Percentiles rank a stretch among this genome's conserved stretches.
These are phyloP conservation scores for Hamigera avellanea DNA, from an alignment of 495 filamentous ascomycete genomes.

Conservation along the genomic window DNA sequence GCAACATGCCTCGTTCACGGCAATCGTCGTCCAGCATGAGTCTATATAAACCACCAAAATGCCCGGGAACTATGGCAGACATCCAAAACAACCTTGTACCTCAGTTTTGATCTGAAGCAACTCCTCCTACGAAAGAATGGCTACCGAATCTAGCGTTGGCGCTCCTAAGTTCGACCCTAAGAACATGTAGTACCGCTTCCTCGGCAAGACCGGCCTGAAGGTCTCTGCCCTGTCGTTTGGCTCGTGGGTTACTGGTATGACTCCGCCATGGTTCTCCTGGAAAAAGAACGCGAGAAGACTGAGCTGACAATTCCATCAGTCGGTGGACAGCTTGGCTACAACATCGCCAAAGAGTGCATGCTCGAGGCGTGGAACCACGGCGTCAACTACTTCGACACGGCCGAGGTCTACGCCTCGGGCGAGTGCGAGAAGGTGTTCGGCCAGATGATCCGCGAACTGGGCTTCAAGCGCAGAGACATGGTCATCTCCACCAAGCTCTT, in stretches of 20 bases:
- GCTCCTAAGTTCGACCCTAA: no score
- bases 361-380: conserved; percentile 40
- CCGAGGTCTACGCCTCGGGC: conserved; percentile 34
- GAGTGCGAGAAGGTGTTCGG: conserved; percentile 21
- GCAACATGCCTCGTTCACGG: no score
- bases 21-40: no score
- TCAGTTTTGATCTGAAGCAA: no score
- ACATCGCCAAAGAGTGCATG: neutral
- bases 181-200: conserved; percentile 66
- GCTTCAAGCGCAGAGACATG: conserved; percentile 56
- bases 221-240: conserved; percentile 66
- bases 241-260: conserved; percentile 71
- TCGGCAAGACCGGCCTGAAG: conserved; percentile 64
- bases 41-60: no score
- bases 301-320: no score
- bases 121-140: no score
- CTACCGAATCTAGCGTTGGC: no score
- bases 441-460: conserved; percentile 33
- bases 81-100: no score
- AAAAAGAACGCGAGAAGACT: no score
- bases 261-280: no score
- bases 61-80: no score
- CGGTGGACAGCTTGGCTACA: neutral
- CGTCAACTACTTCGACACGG: conserved; percentile 49
- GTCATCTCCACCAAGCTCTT: conserved; percentile 63